Evolutionary conservation across 257 asterid genomes (phyloP).

Genomic region (Catharanthus roseus): DNA sequence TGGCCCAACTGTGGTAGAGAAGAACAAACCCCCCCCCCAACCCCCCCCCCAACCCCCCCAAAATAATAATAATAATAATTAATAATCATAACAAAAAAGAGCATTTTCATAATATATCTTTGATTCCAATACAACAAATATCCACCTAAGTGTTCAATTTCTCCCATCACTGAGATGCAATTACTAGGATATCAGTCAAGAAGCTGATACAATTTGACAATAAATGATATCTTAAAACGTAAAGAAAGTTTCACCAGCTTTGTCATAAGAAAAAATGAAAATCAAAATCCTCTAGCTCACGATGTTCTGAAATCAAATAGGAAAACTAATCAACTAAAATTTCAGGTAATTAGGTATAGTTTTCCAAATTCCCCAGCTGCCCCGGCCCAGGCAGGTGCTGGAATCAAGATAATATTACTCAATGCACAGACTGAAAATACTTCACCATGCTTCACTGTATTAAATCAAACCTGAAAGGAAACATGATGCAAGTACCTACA

Average conservation of each 20-base stretch:
- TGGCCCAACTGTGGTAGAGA: neutral
- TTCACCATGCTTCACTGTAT: too few species aligned
- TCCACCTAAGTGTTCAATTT: neutral
- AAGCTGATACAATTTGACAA: neutral
- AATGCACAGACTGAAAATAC: neutral
- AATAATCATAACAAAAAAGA: neutral
- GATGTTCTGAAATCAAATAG: neutral
- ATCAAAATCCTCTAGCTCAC: neutral
- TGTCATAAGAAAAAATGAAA: neutral
- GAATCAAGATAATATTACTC: neutral
- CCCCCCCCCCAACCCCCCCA: too few species aligned
- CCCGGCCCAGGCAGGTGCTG: neutral
- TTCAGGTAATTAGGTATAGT: neutral
- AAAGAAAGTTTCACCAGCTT: conserved; percentile 1
- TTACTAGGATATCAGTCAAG: conserved; percentile 14
- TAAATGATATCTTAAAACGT: neutral
- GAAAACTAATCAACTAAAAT: neutral
- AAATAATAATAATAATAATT: too few species aligned
- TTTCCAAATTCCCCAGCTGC: neutral
- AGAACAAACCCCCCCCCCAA: too few species aligned
- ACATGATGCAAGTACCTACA: neutral
- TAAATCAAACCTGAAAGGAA: neutral
- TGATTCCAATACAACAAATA: neutral
- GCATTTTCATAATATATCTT: neutral
- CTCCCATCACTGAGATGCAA: conserved; percentile 7